Evolutionary conservation across 2,329 filamentous ascomycete species (phyloP).

Genomic region (Trichoderma brevicompactum): DNA sequence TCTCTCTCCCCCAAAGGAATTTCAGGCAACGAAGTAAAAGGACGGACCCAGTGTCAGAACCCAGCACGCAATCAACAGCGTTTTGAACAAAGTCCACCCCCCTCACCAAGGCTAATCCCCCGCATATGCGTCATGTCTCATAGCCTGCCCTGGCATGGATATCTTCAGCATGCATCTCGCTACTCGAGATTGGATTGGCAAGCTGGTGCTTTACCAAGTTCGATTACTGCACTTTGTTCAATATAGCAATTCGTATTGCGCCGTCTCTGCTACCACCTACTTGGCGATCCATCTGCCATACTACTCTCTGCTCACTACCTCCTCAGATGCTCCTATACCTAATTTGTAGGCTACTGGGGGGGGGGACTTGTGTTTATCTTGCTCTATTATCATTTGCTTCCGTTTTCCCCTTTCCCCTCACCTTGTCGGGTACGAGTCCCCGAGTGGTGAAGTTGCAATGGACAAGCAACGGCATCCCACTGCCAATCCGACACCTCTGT

Average conservation of each 20-base stretch:
- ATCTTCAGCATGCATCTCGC: neutral
- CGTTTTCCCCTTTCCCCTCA: neutral
- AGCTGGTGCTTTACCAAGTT: neutral
- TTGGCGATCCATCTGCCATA: neutral
- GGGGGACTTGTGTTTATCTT: neutral
- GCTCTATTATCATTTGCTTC: neutral
- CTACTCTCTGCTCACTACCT: neutral
- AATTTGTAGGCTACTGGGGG: neutral
- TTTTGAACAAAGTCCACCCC: neutral
- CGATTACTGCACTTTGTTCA: neutral
- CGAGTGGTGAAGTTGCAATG: neutral
- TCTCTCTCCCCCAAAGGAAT: neutral
- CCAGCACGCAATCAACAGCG: neutral
- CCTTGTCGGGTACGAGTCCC: neutral
- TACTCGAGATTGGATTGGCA: neutral
- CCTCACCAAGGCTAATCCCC: constrained; percentile 3
- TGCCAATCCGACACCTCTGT: neutral
- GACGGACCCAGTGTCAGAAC: neutral
- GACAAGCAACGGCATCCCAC: neutral
- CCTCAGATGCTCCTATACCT: too few relatives aligned
- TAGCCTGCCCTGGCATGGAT: constrained; percentile 9
- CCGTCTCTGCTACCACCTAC: neutral
- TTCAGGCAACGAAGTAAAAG: neutral
- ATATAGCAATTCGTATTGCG: neutral
- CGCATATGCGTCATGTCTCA: constrained; percentile 9